Evolutionary conservation across 495 filamentous ascomycete genomes (phyloP).

Genomic region (Daldinia bambusicola): DNA sequence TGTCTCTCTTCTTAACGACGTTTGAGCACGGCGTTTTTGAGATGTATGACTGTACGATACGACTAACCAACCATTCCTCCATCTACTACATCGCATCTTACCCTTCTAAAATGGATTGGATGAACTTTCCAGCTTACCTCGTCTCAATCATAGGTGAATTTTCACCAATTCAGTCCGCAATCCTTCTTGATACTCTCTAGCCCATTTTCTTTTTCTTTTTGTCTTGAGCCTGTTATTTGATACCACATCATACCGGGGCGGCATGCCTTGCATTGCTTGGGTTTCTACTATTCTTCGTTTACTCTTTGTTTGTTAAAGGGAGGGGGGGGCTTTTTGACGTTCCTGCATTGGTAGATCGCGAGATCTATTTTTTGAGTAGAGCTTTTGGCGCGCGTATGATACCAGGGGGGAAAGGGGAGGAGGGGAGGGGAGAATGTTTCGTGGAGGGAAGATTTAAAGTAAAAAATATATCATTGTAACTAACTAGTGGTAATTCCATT

Average conservation of each 20-base stretch:
- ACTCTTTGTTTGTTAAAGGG: constrained; percentile 3
- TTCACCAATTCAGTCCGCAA: constrained; percentile 8
- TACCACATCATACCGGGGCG: constrained; percentile 19
- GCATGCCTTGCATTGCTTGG: constrained; percentile 3
- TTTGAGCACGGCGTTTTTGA: constrained; percentile 40
- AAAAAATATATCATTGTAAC: constrained; percentile 2
- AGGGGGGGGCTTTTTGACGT: constrained; percentile 5
- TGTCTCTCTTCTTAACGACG: constrained; percentile 27
- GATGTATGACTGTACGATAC: constrained; percentile 41
- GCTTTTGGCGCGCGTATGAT: constrained; percentile 27
- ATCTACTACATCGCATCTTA: constrained; percentile 7
- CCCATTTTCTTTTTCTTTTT: constrained; percentile 6
- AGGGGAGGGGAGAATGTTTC: constrained; percentile 18
- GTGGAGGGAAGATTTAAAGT: constrained; percentile 16
- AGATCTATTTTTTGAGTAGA: constrained; percentile 16
- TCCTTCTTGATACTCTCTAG: too few species aligned
- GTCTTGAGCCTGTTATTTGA: constrained; percentile 21
- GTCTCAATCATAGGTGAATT: not conserved
- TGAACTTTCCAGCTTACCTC: constrained; percentile 6
- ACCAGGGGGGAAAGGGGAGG: constrained; percentile 25
- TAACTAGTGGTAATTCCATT: constrained; percentile 36
- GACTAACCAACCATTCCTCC: constrained; percentile 14
- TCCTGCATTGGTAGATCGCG: constrained; percentile 26
- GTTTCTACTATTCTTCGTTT: constrained; percentile 14
- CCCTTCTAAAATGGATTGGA: not conserved